Base-by-base conservation (phyloP, 331 rosid species). In the Rhamnella rubrinervis region DNA sequence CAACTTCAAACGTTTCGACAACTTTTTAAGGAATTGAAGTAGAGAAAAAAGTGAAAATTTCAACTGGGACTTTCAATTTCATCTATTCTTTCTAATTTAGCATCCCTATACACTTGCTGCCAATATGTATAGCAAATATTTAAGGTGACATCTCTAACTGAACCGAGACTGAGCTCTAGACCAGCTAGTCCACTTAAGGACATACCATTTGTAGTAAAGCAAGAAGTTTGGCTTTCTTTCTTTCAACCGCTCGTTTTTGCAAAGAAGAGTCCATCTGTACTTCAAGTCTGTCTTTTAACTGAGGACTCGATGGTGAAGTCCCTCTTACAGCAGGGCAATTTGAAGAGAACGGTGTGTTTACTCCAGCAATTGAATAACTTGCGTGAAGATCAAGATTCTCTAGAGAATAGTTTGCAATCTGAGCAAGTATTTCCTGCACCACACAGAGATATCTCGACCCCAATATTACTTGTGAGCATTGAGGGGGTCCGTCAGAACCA, bases 161-260 rank as follows among this genome's bases (percentile, higher is more conserved):
- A 49, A 20, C 50, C 35, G 28, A 15, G 47, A 58, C 40, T 69
- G 61, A 50, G 60, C 55, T 52, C 68, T 40, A 72, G 61, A 61
- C 55, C 47, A 14, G 51, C 67, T 64, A 76, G 23, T 7, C 51
- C 59, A 56, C 66, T 40, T 61, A 19, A 7, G 4, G 35, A 31
- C 85, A 9, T 84, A 92, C 98, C 96, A 84, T 61, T 76, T 88
- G 92, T 21, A 90, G 76, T 39, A 93, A 90, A 75, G 77, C 70
- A 55, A 93, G 73, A 70, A 90, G 84, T 68, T 86, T 88, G 56
- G 86, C 77, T 74, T 85, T 86, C 82, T 70, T 90, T 14, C 88
- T 78, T 73, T 86, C 90, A 67, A 71, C 57, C 14, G 80, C 78
- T 47, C 59, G 74, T 63, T 72, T 77, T 39, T 59, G 79, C 69